Percentiles rank a stretch among this genome's conserved stretches.
Evolutionary conservation across 495 filamentous ascomycete genomes (phyloP).

Genomic region (Usnea hakonensis): DNA sequence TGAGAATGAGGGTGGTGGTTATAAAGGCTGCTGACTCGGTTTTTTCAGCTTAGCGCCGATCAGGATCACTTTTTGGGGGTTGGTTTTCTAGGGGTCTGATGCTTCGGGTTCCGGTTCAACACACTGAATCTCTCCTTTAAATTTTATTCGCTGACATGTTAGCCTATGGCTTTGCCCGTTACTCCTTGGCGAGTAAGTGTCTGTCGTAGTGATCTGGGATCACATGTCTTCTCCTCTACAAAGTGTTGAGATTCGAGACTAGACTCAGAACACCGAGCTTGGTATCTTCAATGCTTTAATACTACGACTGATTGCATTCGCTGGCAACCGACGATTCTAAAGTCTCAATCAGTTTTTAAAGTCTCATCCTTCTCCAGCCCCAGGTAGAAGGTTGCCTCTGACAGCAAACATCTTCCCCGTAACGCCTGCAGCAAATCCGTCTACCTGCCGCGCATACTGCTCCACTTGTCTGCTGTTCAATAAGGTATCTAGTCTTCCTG

Average conservation of each 20-base stretch:
- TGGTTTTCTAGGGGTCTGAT: background rate
- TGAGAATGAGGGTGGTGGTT: background rate
- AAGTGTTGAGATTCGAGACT: background rate
- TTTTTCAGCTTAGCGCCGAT: background rate
- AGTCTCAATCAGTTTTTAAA: too few species aligned
- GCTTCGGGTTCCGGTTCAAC: too few species aligned
- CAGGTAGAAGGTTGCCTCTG: conserved; percentile 57
- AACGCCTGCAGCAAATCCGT: conserved; percentile 87
- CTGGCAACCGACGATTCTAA: background rate
- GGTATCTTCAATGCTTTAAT: background rate
- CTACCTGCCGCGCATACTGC: conserved; percentile 94
- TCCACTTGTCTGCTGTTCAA: conserved; percentile 92
- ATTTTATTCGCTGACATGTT: too few species aligned
- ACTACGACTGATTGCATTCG: background rate
- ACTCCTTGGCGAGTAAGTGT: too few species aligned
- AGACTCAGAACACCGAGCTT: background rate
- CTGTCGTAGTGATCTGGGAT: too few species aligned
- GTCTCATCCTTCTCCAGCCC: conserved; percentile 20
- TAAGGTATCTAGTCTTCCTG: conserved; percentile 82
- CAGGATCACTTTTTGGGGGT: background rate
- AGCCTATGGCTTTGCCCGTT: too few species aligned
- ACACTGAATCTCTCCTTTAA: too few species aligned
- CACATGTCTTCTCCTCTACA: too few species aligned
- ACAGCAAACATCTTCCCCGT: conserved; percentile 98
- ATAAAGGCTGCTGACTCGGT: background rate